Evolutionary conservation across 2,329 filamentous ascomycete genomes (phyloP), one percentile per base, ranked within the genome.

Genomic region (Nannizziopsis barbatae): DNA sequence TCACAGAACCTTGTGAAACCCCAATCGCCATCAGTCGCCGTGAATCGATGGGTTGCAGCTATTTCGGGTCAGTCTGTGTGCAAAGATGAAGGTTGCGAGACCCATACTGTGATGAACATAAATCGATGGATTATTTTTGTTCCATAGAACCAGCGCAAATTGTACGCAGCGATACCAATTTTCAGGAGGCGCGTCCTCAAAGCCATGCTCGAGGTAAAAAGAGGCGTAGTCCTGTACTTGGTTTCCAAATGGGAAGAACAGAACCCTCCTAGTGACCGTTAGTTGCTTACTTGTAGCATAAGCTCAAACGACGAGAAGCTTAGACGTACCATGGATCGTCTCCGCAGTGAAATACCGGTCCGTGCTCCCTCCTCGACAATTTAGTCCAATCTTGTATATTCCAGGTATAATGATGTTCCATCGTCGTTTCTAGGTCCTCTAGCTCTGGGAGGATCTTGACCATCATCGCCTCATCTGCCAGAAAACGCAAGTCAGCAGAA

Each of bases 141-240:
- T 98, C 83, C 86, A 95, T 47, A 98, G 73, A 3, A 96, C 90
- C 42, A 98, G 74, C 50, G 86, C 83, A 66, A 98, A 98, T 63
- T 96, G 92, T 39, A 94, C 87, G 62, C 92, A 98, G 58, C 87
- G 90, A 66, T 89, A 92, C 87, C 90, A 98, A 62, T 94, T 85
- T 39, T 95, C 86, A 10, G 90, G 87, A 9, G 90, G 76, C 52
- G 84, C 74, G 18, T 66, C 65, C 27, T 86, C 84, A 68, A 86
- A 95, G 39, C 87, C 92, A 65, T 96, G 92, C 65, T 98, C 92
- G 17, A 98, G 79, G 66, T 96, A 98, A 64, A 98, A 86, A 5
- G 92, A 96, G 41, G 84, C 87, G 61, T 86, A 84, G 56, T 96
- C 90, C 11, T 27, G 2, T 49, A 89, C 85, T 56, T 94, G 90